Conservation (phyloP, 192 early-diverging fungal genomes). For the Coemansia sp. region DNA sequence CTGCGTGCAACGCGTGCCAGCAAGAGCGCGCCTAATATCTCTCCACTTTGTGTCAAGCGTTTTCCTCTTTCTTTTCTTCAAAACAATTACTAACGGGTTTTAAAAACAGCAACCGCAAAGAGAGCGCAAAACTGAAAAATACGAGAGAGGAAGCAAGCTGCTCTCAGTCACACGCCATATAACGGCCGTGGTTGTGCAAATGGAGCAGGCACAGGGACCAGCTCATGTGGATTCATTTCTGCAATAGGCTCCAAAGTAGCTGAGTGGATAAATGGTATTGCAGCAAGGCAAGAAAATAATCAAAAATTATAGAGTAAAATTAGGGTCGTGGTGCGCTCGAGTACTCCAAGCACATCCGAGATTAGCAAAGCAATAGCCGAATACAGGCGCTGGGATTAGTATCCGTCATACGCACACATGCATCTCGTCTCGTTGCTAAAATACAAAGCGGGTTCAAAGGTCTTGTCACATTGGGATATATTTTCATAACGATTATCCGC, state of each 20-base stretch:
- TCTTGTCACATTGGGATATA: not conserved
- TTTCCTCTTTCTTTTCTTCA: not conserved
- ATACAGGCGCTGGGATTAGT: not conserved
- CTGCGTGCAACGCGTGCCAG: slow-evolving; percentile 20
- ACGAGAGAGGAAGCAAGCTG: no score
- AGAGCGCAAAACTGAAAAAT: no score
- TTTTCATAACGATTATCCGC: not conserved
- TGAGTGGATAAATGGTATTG: not conserved
- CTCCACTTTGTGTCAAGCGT: not conserved
- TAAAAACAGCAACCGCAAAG: no score
- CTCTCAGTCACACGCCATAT: no score
- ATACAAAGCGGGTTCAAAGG: not conserved
- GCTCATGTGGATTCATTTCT: no score
- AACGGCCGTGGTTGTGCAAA: no score
- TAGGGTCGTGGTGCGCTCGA: not conserved
- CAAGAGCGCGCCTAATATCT: not conserved
- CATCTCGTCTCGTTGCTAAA: no score
- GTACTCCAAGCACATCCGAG: not conserved
- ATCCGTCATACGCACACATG: no score
- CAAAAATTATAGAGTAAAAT: no score
- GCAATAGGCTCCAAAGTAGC: not conserved
- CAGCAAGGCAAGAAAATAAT: no score
- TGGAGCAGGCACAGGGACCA: no score
- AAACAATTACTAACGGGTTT: not conserved
- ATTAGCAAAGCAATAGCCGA: not conserved